A percentile compares a stretch with the other conserved stretches of the same genome.
phyloP scores from a whole-genome alignment of 2,329 filamentous ascomycete genomes.

The Periconia sp. region DNA sequence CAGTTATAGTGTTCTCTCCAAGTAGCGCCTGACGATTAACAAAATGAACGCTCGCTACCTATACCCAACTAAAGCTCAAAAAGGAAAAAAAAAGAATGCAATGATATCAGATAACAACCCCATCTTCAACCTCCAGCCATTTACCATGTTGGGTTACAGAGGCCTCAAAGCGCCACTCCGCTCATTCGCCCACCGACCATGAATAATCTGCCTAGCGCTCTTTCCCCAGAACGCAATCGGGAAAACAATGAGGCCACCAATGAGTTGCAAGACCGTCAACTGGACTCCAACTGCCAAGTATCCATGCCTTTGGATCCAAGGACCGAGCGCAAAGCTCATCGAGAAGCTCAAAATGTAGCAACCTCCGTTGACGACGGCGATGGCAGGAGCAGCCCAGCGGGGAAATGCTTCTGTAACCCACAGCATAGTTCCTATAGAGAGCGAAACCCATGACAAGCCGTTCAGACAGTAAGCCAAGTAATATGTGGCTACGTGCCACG shows the following conservation, averaged over 20 bases:
- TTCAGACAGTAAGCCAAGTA: conserved; percentile 33
- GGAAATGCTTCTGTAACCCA: conserved; percentile 39
- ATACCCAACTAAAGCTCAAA: no score
- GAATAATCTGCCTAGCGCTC: conserved; percentile 27
- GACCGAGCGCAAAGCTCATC: conserved; percentile 24
- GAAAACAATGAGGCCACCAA: conserved; percentile 23
- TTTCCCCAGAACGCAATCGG: conserved; percentile 38
- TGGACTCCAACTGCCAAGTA: conserved; percentile 36
- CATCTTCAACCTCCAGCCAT: no score
- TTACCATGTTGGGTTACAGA: conserved; percentile 6
- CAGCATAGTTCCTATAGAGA: conserved; percentile 28
- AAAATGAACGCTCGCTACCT: no score
- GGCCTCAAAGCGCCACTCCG: conserved; percentile 31
- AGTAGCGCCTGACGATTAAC: no score
- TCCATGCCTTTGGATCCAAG: conserved; percentile 29
- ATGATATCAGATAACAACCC: no score
- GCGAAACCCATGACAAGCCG: conserved; percentile 25
- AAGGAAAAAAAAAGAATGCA: no score
- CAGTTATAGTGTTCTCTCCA: no score
- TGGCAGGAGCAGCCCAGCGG: conserved; percentile 33
- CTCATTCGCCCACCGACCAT: conserved; percentile 28
- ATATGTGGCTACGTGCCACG: conserved; percentile 15
- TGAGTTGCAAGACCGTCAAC: conserved; percentile 39
- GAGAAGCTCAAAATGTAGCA: conserved; percentile 24
- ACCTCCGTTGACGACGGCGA: conserved; percentile 26